Conservation (phyloP, 1,284 basidiomycete species). For the Stereum hirsutum region DNA sequence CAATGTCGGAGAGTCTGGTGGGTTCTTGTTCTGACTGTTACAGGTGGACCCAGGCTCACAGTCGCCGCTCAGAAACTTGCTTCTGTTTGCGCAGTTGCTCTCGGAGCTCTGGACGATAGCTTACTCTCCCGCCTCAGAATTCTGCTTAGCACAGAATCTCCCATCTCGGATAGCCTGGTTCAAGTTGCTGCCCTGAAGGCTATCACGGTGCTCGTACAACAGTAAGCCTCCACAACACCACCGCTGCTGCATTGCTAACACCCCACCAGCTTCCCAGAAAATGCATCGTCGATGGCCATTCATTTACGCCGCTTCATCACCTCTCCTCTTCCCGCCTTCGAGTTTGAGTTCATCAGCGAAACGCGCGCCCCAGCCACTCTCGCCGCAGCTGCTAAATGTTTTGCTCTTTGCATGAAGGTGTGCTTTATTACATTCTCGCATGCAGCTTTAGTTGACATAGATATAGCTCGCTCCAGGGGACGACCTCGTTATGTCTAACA, state of each 20-base stretch:
- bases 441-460: background rate
- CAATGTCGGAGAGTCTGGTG: conserved; percentile 75
- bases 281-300: conserved; percentile 68
- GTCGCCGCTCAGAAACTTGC: conserved; percentile 65
- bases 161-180: conserved; percentile 72
- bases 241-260: conserved; percentile 1
- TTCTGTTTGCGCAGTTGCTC: conserved; percentile 75
- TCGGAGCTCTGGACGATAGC: conserved; percentile 58
- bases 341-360: conserved; percentile 73
- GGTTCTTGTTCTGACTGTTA: background rate
- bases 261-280: conserved; percentile 61
- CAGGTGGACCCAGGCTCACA: background rate
- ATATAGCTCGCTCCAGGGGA: conserved; percentile 77
- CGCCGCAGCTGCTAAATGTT: conserved; percentile 79
- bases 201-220: conserved; percentile 73
- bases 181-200: conserved; percentile 84
- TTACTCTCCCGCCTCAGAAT: conserved; percentile 68
- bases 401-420: conserved; percentile 85
- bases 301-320: conserved; percentile 87
- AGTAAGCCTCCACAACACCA: no score
- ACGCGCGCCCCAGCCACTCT: conserved; percentile 70
- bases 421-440: conserved; percentile 9
- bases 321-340: conserved; percentile 81
- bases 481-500: conserved; percentile 88
- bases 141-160: conserved; percentile 75